Evolutionary conservation across 2,329 filamentous ascomycete species (phyloP), one percentile per base, ranked within the genome.

Genomic region (Aquanectria penicillioides): DNA sequence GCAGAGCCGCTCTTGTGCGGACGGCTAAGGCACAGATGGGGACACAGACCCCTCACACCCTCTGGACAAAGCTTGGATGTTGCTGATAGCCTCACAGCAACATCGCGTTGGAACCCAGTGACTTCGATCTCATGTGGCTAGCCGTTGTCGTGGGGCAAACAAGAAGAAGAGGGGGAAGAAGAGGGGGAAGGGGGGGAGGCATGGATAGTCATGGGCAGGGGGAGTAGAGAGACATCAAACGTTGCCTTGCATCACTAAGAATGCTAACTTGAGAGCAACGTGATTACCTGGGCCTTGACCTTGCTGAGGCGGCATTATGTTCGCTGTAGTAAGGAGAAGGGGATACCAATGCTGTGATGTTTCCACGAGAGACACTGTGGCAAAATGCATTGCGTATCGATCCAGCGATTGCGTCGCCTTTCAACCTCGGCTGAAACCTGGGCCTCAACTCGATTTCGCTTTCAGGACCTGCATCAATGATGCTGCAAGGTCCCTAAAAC

Each of bases 51-150:
- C 40, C 28, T 23, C 52, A 26, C 36, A n/a, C 28, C 28, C 52
- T 36, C 52, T 44, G 34, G n/a, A 44, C 15, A 20, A 29, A 20
- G 37, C 25, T 25, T 23, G 33, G 29, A 23, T 23, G 43, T 18
- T 12, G 23, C 20, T 51, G 47, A 52, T 47, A 36, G 36, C 48
- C 23, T 50, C 49, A 31, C 13, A 23, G 25, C 33, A 33, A 54
- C 54, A 52, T 51, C 36, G 33, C 44, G 36, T 23, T 44, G 20
- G 29, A 49, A 63, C 61, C 67, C 66, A 68, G 67, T 71, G 69
- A 71, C 65, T 52, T 31, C 36, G 59, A 13, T 26, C 36, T 60
- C 63, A 68, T 70, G 67, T 71, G 67, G 64, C 57, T 65, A 67
- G 38, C 63, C 60, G 65, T 36, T 11, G 41, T 59, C 58, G 48